These are phyloP conservation scores for Lipomyces yamanashiensis DNA, from an alignment of 805 yeast species.

Conservation along the genomic window DNA sequence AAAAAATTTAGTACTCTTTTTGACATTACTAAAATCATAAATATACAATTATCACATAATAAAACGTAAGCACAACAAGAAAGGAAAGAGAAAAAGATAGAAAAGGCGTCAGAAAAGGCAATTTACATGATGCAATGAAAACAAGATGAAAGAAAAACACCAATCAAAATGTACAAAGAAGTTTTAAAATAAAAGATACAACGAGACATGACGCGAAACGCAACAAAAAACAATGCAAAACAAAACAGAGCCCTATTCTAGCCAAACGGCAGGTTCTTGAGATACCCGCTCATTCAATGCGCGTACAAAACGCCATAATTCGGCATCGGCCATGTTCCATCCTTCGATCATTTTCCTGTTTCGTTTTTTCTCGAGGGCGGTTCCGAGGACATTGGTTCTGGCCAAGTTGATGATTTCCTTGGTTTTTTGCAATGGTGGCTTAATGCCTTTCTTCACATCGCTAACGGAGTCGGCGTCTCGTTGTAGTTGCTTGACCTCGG, in stretches of 20 bases:
- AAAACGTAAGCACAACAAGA: too few species aligned
- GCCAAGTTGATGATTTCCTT: conserved; percentile 7
- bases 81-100: not conserved
- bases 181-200: not conserved
- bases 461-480: conserved; percentile 10
- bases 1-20: too few species aligned
- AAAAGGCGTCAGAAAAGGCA: not conserved
- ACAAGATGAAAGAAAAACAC: not conserved
- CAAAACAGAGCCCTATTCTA: not conserved
- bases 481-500: conserved; percentile 4
- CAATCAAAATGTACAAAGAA: conserved; percentile 8
- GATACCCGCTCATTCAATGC: conserved; percentile 24
- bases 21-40: too few species aligned
- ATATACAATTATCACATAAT: not conserved
- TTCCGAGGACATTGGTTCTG: conserved; percentile 3
- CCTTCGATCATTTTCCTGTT: conserved; percentile 22
- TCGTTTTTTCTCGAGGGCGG: not conserved
- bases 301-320: conserved; percentile 32
- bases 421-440: conserved; percentile 10
- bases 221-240: not conserved
- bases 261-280: conserved; percentile 26
- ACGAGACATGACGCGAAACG: not conserved
- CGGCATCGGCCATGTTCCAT: conserved; percentile 37
- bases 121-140: not conserved
- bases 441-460: not conserved